phyloP scores from a whole-genome alignment of 78 protist genomes.

The Anaeramoeba flamelloides region DNA sequence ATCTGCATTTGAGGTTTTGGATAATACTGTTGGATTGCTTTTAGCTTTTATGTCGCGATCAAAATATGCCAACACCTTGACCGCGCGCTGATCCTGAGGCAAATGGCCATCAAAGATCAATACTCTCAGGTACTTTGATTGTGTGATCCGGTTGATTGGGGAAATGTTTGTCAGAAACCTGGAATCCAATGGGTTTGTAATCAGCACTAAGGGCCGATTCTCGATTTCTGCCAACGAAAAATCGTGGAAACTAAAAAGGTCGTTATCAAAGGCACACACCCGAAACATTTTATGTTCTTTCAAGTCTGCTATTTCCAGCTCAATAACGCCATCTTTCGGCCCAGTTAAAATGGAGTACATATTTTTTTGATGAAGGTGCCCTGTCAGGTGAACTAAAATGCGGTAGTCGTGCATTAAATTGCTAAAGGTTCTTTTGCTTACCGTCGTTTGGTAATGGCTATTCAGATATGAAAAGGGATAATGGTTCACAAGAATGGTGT shows the following conservation, averaged over 20 bases:
- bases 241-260: neutral
- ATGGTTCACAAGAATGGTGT: neutral
- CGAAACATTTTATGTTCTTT: neutral
- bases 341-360: neutral
- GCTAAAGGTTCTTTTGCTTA: neutral
- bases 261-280: neutral
- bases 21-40: too few species aligned
- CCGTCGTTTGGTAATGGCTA: neutral
- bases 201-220: neutral
- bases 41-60: too few species aligned
- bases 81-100: too few species aligned
- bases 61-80: too few species aligned
- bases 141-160: neutral
- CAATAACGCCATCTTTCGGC: neutral
- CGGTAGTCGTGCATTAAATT: neutral
- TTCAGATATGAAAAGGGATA: neutral
- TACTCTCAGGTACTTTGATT: neutral
- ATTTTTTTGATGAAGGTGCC: neutral
- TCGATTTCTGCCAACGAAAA: neutral
- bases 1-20: too few species aligned
- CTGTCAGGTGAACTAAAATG: neutral
- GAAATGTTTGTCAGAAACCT: neutral
- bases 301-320: neutral
- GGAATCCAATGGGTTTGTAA: neutral
- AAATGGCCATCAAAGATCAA: too few species aligned